Evolutionary conservation across 441 rosid species (phyloP).

Genomic region (Omphalea diandra): DNA sequence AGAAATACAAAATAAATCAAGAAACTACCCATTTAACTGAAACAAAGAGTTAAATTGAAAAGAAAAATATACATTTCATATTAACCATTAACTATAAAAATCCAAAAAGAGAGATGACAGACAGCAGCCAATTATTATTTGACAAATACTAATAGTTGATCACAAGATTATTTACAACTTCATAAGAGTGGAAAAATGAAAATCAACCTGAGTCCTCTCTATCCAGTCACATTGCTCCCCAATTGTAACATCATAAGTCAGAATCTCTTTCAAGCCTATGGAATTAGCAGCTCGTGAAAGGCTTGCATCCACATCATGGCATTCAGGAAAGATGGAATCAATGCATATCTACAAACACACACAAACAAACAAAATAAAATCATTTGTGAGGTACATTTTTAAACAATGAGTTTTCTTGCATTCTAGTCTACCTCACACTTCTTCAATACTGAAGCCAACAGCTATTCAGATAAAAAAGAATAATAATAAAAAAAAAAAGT

Average conservation of each 20-base stretch:
- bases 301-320: conserved; percentile 55
- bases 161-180: not conserved
- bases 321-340: conserved; percentile 61
- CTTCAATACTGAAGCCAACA: no score
- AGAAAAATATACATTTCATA: not conserved
- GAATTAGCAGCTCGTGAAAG: conserved; percentile 70
- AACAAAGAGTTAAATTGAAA: conserved; percentile 2
- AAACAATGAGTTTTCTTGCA: not conserved
- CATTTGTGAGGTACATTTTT: not conserved
- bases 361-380: not conserved
- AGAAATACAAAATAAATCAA: not conserved
- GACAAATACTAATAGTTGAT: not conserved
- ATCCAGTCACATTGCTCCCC: conserved; percentile 71
- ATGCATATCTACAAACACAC: conserved; percentile 45
- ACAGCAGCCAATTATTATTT: no score
- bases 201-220: conserved; percentile 61
- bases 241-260: conserved; percentile 22
- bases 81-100: not conserved
- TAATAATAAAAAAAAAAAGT: not conserved
- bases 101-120: not conserved
- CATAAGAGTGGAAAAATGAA: not conserved
- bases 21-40: not conserved
- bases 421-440: not conserved
- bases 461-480: not conserved
- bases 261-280: conserved; percentile 64